phyloP scores from a whole-genome alignment of 139 green algal species.

The Chlorokybus atmophyticus region DNA sequence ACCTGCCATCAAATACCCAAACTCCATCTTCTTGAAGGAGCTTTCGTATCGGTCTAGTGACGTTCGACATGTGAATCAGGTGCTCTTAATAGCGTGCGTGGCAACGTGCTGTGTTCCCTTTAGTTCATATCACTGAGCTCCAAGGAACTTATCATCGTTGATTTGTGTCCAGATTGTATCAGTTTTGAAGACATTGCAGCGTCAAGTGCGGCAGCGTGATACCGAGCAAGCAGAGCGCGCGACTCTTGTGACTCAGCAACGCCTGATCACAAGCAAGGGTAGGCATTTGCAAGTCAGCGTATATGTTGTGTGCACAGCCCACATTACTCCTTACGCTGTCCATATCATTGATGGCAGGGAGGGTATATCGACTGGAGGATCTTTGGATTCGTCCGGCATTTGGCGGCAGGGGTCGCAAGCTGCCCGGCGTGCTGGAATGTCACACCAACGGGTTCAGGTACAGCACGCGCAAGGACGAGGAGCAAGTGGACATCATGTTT shows the following conservation, averaged over 20 bases:
- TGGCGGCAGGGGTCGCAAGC: constrained; percentile 75
- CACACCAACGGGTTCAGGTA: constrained; percentile 97
- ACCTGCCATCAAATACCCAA: constrained; percentile 40
- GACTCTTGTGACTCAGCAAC: constrained; percentile 88
- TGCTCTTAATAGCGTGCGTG: too few species aligned
- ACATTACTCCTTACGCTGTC: too few species aligned
- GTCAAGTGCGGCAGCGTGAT: constrained; percentile 57
- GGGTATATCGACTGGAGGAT: constrained; percentile 46
- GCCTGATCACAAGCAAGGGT: constrained; percentile 57
- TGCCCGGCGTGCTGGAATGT: constrained; percentile 77
- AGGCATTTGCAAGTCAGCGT: too few species aligned
- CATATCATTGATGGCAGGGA: too few species aligned
- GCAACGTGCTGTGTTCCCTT: too few species aligned
- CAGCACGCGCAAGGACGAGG: constrained; percentile 42
- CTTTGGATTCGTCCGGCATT: constrained; percentile 85
- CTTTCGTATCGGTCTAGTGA: constrained; percentile 76
- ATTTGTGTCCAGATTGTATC: constrained; percentile 53
- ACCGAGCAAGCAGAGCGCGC: constrained; percentile 83
- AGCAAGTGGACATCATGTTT: constrained; percentile 90
- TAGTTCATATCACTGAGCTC: background rate
- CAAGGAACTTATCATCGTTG: too few species aligned
- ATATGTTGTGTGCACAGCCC: constrained; percentile 30
- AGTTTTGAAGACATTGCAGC: constrained; percentile 82
- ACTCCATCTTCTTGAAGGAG: constrained; percentile 78
- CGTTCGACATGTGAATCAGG: constrained; percentile 39